Base-by-base conservation (phyloP, 2,329 filamentous ascomycete genomes). In the Aspergillus sp. region DNA sequence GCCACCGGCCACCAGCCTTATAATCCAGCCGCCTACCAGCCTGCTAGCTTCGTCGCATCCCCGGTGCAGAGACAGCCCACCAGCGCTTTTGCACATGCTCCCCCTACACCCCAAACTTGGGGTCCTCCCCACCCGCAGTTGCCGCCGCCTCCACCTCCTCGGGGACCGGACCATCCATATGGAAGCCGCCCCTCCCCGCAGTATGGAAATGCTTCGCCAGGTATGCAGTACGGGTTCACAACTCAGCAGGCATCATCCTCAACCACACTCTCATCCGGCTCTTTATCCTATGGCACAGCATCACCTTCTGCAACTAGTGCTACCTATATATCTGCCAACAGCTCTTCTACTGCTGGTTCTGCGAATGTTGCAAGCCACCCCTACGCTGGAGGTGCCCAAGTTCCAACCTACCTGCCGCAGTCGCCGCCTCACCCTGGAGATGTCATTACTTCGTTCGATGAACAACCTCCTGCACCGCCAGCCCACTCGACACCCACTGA, bases 11-110 rank as follows among this genome's bases (percentile, higher is more conserved):
- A 79, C 64, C 79, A 80, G 58, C 77, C 80, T 10, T 83, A 83
- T 66, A 80, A 82, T 58, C 81, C 81, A 1, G 81, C 81, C 2
- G 80, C 80, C 21, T 83, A 83, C 62, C 77, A 79, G 48, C 69
- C 77, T 19, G 64, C 75, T 3, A 64, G 65, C n/a, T 66, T 72
- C 23, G 63, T 71, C 4, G 70, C 75, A 49, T 66, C 75, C 2
- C 75, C 70, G 53, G 62, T 74, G 8, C 71, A 73, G 38, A 73
- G 72, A 64, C 75, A 73, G 54, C 66, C 68, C 30, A 69, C 66
- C 64, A 68, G 68, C 55, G 64, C 65, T 39, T 73, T 69, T 62
- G 65, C 67, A 61, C 66, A 73, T 60, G 68, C 66, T 27, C 64
- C 65, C 10, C 68, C 75, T 3, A 71, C 74, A 38, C 71, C 72